A percentile compares a stretch with the other conserved stretches of the same genome.
Conservation (phyloP, 805 yeast species). For the Wickerhamomyces rabaulensis region DNA sequence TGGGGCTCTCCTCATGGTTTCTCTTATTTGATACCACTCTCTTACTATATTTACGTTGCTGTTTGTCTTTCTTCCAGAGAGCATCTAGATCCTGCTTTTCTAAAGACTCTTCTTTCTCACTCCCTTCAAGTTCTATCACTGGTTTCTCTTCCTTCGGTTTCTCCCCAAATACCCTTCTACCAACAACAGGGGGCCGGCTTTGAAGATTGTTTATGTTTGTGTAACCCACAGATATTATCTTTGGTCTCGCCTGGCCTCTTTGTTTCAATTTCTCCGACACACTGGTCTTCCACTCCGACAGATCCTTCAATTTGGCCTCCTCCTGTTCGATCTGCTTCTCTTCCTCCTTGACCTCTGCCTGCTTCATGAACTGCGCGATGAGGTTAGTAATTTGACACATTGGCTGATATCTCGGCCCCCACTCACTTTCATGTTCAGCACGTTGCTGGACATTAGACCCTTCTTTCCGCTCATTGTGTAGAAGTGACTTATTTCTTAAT, state of each 20-base stretch:
- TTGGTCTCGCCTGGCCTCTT: constrained; percentile 24
- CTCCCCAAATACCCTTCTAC: constrained; percentile 27
- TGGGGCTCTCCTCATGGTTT: constrained; percentile 7
- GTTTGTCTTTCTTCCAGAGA: constrained; percentile 23
- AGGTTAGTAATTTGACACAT: not conserved
- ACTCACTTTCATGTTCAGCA: constrained; percentile 64
- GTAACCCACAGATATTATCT: constrained; percentile 35
- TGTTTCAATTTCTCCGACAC: constrained; percentile 24
- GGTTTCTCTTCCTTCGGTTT: constrained; percentile 15
- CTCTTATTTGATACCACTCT: constrained; percentile 5
- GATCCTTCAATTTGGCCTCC: constrained; percentile 38
- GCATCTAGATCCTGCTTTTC: constrained; percentile 10
- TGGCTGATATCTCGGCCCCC: not conserved
- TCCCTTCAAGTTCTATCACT: constrained; percentile 1
- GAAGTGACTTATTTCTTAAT: not conserved
- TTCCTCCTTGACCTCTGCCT: constrained; percentile 34
- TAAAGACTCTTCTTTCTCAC: constrained; percentile 3
- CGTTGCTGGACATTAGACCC: constrained; percentile 52
- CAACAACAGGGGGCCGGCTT: constrained; percentile 12
- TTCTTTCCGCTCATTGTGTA: constrained; percentile 7
- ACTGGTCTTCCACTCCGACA: constrained; percentile 27
- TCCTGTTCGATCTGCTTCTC: constrained; percentile 29
- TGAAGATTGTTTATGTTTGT: constrained; percentile 31
- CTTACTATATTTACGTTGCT: constrained; percentile 8
- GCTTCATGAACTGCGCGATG: constrained; percentile 44